A percentile compares a stretch with the other conserved stretches of the same genome.
Evolutionary conservation across 164 flowering plant species (phyloP).

Genomic region (Magnolia sinica): DNA sequence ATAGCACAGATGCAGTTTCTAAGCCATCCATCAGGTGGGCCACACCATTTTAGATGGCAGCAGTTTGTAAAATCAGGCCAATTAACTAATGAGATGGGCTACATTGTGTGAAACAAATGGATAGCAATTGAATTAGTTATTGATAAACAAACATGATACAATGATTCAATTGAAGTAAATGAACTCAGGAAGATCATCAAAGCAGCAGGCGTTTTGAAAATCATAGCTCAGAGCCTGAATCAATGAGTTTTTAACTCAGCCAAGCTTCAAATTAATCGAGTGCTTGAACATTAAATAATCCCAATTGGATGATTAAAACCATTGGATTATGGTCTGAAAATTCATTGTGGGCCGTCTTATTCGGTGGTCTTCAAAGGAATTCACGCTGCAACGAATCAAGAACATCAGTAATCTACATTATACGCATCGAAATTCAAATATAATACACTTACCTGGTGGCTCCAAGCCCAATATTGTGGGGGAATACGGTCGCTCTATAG

Average conservation of each 20-base stretch:
- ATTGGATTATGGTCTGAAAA: background rate
- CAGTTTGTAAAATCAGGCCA: no score
- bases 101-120: no score
- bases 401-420: background rate
- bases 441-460: slow-evolving; percentile 7
- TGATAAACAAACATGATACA: background rate
- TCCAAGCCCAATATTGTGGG: slow-evolving; percentile 15
- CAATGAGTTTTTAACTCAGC: background rate
- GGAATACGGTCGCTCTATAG: slow-evolving; percentile 10
- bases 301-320: background rate
- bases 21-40: no score
- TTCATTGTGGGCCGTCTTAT: background rate
- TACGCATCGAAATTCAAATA: background rate
- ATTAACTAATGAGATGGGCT: no score
- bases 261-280: background rate
- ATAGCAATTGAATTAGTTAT: no score
- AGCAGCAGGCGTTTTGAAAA: background rate
- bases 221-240: background rate
- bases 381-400: background rate
- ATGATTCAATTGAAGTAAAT: background rate
- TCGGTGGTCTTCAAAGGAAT: no score
- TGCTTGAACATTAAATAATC: background rate
- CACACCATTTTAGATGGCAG: no score
- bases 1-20: background rate
- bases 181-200: background rate